Evolutionary conservation across 2,329 filamentous ascomycete genomes (phyloP).

Genomic region (Aureobasidium sp.): DNA sequence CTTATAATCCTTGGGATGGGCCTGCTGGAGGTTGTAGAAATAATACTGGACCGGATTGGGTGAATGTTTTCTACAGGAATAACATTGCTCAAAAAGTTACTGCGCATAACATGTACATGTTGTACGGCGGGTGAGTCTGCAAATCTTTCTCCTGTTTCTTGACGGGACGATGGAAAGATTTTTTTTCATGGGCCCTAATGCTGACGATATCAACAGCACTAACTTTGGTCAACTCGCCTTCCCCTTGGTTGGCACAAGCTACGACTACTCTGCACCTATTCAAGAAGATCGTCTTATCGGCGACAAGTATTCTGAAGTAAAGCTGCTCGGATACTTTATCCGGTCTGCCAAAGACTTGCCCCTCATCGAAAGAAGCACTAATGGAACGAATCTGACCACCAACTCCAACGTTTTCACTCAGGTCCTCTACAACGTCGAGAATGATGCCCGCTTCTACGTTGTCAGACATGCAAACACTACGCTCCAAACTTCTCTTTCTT

Average conservation of each 20-base stretch:
- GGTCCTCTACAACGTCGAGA: constrained; percentile 54
- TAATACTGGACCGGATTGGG: constrained; percentile 51
- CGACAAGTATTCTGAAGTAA: constrained; percentile 58
- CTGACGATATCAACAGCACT: constrained; percentile 57
- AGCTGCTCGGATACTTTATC: constrained; percentile 55
- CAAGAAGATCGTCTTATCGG: constrained; percentile 53
- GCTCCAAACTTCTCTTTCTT: constrained; percentile 45
- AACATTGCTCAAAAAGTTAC: constrained; percentile 56
- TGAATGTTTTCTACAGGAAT: constrained; percentile 58
- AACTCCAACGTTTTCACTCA: constrained; percentile 46
- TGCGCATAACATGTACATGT: constrained; percentile 50
- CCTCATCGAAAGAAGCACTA: constrained; percentile 45
- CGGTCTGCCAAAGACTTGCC: constrained; percentile 51
- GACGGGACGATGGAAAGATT: no score
- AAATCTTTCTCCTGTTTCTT: no score
- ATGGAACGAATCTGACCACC: constrained; percentile 41
- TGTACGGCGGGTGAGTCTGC: background rate
- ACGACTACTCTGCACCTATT: constrained; percentile 58
- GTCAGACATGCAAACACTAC: constrained; percentile 49
- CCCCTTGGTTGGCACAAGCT: constrained; percentile 41
- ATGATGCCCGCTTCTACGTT: constrained; percentile 53
- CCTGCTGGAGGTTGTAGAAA: constrained; percentile 45
- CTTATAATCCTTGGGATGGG: constrained; percentile 51
- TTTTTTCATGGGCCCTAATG: background rate
- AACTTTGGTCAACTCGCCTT: constrained; percentile 55